A percentile compares a stretch with the other conserved stretches of the same genome.
Conservation (phyloP, 2,329 filamentous ascomycete species). For the Arthrobotrys sphaeroides region DNA sequence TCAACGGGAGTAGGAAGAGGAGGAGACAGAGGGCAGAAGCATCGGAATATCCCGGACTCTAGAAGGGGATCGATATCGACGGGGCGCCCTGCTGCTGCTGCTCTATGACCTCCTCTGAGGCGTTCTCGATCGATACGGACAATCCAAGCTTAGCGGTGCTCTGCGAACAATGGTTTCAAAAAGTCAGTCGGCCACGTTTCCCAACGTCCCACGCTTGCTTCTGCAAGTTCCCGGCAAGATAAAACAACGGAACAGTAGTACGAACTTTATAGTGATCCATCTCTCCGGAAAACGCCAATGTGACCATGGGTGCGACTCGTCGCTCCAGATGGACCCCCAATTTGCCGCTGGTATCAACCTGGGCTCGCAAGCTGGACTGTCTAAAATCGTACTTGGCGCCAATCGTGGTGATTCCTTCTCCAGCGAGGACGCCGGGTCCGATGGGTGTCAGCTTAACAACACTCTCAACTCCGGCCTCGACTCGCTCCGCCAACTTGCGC, state of each 20-base stretch:
- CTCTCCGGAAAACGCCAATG: constrained; percentile 93
- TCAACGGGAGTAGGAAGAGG: constrained; percentile 63
- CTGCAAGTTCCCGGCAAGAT: constrained; percentile 19
- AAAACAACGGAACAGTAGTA: constrained; percentile 56
- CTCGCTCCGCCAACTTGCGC: constrained; percentile 89
- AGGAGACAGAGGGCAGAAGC: background rate
- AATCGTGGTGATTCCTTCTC: constrained; percentile 91
- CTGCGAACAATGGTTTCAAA: constrained; percentile 65
- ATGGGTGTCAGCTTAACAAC: constrained; percentile 83
- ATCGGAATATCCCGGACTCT: constrained; percentile 19
- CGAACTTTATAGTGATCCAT: constrained; percentile 95
- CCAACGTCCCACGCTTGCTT: background rate
- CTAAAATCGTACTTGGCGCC: constrained; percentile 99
- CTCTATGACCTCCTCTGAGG: constrained; percentile 84
- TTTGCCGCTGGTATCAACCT: constrained; percentile 94
- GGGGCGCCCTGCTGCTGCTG: constrained; percentile 74
- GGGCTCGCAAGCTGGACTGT: constrained; percentile 92
- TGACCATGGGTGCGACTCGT: constrained; percentile 89
- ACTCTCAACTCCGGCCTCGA: constrained; percentile 94
- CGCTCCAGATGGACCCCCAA: constrained; percentile 93
- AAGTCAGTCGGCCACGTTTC: constrained; percentile 46
- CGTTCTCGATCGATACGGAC: constrained; percentile 88
- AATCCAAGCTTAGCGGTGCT: constrained; percentile 95
- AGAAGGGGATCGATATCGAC: constrained; percentile 52
- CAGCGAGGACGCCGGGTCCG: constrained; percentile 74